Conservation (phyloP, 2,329 filamentous ascomycete species). For the Aspergillus intermedius region DNA sequence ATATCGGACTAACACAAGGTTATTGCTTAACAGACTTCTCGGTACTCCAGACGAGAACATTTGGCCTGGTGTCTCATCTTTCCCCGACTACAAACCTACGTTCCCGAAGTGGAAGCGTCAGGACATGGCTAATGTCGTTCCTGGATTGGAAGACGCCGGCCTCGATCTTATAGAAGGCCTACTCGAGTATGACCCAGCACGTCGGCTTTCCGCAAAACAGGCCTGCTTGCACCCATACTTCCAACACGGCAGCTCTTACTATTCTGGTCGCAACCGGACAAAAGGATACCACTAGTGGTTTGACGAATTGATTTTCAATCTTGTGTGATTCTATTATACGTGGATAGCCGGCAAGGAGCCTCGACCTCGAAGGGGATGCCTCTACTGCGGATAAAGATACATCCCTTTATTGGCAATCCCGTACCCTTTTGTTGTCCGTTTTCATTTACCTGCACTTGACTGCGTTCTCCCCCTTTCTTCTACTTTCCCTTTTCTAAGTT, state of each 20-base stretch:
- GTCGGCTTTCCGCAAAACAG: conserved; percentile 82
- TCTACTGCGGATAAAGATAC: background rate
- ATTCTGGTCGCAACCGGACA: conserved; percentile 38
- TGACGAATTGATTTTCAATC: conserved; percentile 1
- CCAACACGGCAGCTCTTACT: conserved; percentile 44
- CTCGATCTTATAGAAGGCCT: conserved; percentile 54
- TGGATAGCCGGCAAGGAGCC: too few relatives aligned
- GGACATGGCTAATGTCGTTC: conserved; percentile 58
- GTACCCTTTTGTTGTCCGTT: background rate
- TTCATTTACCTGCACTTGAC: background rate
- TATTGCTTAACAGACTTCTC: conserved; percentile 50
- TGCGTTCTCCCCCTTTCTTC: conserved; percentile 4
- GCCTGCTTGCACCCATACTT: conserved; percentile 83
- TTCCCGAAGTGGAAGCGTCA: conserved; percentile 88
- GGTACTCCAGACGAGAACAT: conserved; percentile 74
- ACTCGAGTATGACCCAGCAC: conserved; percentile 80
- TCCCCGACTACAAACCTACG: conserved; percentile 85
- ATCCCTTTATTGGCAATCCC: background rate
- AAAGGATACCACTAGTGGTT: conserved; percentile 34
- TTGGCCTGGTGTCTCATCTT: conserved; percentile 90
- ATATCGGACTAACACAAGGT: conserved; percentile 15
- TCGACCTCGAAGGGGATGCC: too few relatives aligned
- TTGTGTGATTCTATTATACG: too few relatives aligned
- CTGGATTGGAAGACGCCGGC: conserved; percentile 60
- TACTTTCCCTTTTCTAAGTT: conserved; percentile 16